Conservation (phyloP, 23 red algal genomes). For the Gracilaria gracilis region DNA sequence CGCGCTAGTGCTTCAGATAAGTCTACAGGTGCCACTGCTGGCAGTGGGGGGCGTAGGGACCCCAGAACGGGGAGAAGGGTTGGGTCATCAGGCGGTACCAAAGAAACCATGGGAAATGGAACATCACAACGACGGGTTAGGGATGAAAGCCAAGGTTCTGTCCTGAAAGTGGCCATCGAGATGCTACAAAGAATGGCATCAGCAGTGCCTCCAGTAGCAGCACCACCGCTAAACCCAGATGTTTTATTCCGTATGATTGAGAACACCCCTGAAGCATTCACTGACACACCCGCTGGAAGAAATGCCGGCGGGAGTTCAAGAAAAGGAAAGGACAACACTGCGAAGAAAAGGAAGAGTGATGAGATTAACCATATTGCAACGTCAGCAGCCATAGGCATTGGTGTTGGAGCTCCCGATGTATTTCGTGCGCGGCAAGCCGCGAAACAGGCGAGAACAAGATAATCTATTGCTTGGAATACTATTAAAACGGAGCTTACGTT, state of each 20-base stretch:
- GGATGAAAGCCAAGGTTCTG: conserved; percentile 35
- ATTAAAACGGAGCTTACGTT: neutral
- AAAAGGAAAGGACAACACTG: conserved; percentile 38
- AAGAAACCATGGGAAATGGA: conserved; percentile 39
- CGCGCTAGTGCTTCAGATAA: conserved; percentile 19
- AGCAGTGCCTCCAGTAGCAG: conserved; percentile 37
- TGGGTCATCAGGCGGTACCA: conserved; percentile 8
- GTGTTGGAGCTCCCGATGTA: conserved; percentile 53
- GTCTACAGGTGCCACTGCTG: conserved; percentile 7
- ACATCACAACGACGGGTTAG: conserved; percentile 3
- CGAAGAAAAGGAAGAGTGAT: conserved; percentile 52
- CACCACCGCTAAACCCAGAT: conserved; percentile 49
- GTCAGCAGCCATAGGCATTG: neutral
- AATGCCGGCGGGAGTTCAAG: conserved; percentile 5
- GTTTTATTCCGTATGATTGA: conserved; percentile 68
- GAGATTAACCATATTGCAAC: conserved; percentile 13
- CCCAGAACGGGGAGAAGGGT: conserved; percentile 68
- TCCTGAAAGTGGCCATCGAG: conserved; percentile 42
- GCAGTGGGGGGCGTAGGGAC: conserved; percentile 32
- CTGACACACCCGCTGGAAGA: conserved; percentile 62
- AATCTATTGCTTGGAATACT: neutral
- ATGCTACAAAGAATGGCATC: conserved; percentile 51
- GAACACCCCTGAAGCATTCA: conserved; percentile 60
- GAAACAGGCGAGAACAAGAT: conserved; percentile 74
- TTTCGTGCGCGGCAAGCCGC: conserved; percentile 82